These are phyloP conservation scores for Apiosordaria backusii DNA, from an alignment of 495 filamentous ascomycete genomes.

Conservation along the genomic window DNA sequence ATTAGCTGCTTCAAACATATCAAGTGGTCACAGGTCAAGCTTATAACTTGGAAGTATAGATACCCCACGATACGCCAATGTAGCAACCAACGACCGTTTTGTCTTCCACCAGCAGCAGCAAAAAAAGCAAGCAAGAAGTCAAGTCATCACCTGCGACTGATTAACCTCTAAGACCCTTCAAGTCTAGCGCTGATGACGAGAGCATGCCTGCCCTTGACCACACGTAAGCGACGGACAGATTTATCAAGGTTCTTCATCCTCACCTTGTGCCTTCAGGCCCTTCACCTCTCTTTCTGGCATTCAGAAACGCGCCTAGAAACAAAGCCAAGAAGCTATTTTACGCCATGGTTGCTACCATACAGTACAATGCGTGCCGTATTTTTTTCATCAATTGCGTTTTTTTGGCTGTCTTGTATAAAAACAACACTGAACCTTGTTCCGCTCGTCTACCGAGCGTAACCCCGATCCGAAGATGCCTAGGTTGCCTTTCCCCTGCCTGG, in stretches of 20 bases:
- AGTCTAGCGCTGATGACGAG: neutral
- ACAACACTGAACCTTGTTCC: too few relatives aligned
- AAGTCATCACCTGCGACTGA: neutral
- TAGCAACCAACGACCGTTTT: constrained; percentile 5
- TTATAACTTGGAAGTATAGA: neutral
- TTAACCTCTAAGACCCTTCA: neutral
- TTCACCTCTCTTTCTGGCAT: neutral
- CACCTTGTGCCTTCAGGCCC: neutral
- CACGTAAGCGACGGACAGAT: neutral
- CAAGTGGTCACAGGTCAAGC: neutral
- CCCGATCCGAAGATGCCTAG: neutral
- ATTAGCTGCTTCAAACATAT: neutral
- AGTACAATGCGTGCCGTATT: neutral
- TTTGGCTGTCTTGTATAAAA: neutral
- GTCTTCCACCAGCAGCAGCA: neutral
- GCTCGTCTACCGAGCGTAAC: neutral
- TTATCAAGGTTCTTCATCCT: neutral
- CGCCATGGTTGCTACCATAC: neutral
- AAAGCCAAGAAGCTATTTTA: neutral
- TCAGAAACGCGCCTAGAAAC: neutral
- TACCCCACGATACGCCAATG: neutral
- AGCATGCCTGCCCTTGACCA: neutral
- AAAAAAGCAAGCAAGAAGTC: neutral
- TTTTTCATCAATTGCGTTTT: neutral
- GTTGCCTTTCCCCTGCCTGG: too few relatives aligned